Evolutionary conservation across 768 basidiomycete species (phyloP).

Genomic region (Boletus pseudopeckii): DNA sequence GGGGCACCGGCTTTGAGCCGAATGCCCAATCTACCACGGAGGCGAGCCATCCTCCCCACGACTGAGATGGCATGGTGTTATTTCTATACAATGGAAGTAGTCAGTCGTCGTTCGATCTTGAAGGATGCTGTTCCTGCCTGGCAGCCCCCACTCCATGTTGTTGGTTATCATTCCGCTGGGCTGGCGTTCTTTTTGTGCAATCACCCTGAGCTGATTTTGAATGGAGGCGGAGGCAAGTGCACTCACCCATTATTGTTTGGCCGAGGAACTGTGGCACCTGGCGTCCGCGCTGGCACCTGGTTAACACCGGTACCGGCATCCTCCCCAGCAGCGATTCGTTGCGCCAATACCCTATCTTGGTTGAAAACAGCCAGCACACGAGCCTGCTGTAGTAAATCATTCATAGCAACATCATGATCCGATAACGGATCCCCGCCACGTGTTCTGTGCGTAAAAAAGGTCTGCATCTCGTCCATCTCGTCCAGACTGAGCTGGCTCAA

Average conservation of each 20-base stretch:
- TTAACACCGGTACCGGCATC: not conserved
- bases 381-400: constrained; percentile 24
- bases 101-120: not conserved
- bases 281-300: not conserved
- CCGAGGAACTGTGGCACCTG: not conserved
- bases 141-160: not conserved
- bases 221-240: not conserved
- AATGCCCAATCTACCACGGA: constrained; percentile 6
- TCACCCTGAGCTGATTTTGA: not conserved
- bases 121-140: constrained; percentile 8
- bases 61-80: not conserved
- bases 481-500: constrained; percentile 16
- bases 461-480: constrained; percentile 20
- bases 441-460: constrained; percentile 2
- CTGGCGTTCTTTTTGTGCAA: constrained; percentile 1
- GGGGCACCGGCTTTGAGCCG: not conserved
- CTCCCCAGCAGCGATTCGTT: constrained; percentile 13
- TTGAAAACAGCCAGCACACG: constrained; percentile 12
- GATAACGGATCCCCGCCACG: constrained; percentile 10
- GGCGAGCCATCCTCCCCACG: constrained; percentile 22
- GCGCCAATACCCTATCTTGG: constrained; percentile 24
- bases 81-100: not conserved
- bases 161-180: not conserved
- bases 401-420: constrained; percentile 26
- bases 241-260: constrained; percentile 1